Evolutionary conservation across 495 filamentous ascomycete species (phyloP).

Genomic region (Xylaria acuta): DNA sequence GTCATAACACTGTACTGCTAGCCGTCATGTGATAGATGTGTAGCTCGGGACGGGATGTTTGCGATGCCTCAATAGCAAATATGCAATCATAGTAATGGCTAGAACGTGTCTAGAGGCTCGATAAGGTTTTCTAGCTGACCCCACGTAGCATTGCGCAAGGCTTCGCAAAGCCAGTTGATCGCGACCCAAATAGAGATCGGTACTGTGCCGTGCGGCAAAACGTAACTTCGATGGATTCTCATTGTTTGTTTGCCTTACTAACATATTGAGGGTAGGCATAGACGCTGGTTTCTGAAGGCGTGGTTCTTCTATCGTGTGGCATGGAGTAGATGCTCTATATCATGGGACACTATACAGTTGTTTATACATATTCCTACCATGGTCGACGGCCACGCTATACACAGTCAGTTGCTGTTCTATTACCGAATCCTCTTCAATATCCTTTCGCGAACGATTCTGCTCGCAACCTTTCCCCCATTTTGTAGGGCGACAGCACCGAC

Average conservation of each 20-base stretch:
- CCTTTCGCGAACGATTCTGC: constrained; percentile 73
- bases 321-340: constrained; percentile 28
- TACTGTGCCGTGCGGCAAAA: neutral
- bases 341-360: constrained; percentile 32
- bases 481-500: constrained; percentile 87
- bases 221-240: neutral
- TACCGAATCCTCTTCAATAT: constrained; percentile 62
- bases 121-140: neutral
- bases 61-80: neutral
- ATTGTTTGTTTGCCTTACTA: neutral
- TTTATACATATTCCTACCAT: constrained; percentile 37
- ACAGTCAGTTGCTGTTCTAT: constrained; percentile 21
- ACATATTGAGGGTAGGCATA: neutral
- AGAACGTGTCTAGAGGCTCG: neutral
- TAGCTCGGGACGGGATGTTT: neutral
- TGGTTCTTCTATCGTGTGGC: constrained; percentile 4
- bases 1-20: neutral
- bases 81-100: neutral
- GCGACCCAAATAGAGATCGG: neutral
- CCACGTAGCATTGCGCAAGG: neutral
- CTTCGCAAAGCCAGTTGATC: neutral
- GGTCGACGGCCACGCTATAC: neutral
- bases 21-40: neutral
- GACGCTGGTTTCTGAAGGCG: neutral
- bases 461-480: constrained; percentile 80